Evolutionary conservation across 2,329 filamentous ascomycete genomes (phyloP), one percentile per base, ranked within the genome.

Genomic region (Akanthomyces lecanii): DNA sequence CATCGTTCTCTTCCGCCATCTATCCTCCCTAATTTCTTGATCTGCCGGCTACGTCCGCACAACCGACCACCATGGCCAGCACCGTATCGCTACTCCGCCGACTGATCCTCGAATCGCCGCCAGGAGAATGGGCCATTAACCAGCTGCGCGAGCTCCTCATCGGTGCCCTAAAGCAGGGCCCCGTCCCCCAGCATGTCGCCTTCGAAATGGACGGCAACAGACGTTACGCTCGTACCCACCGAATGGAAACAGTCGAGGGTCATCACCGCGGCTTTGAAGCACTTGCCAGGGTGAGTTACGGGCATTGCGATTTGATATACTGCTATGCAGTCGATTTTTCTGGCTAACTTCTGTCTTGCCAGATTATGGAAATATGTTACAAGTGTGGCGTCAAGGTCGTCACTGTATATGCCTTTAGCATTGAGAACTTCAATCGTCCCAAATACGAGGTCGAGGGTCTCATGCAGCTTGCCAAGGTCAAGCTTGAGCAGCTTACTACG

Each of bases 151-250:
- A 96, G 74, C 80, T 97, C 57, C 82, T 98, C 66, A 95, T 99
- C 69, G 91, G 92, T 61, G 90, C 93, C 56, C 79, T 98, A 61
- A 89, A 89, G 72, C 94, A 97, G 76, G 95, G 95, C 0, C 92
- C 92, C 2, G 89, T 99, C 62, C 95, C 95, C 11, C 88, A 92
- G 71, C 95, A 99, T 85, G 86, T 99, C 65, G 95, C 95, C n/a
- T 99, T 99, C 73, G 94, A 97, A 69, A 99, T 99, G 95, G 95
- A 99, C 74, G 95, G 95, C 62, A 99, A 99, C 77, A 82, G 95
- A 71, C 89, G 95, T 52, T 99, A 96, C 79, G 95, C 95, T 16
- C 85, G 91, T 65, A 90, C 84, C 66, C 92, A 95, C 78, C 88
- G 94, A 67, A 97, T 99, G 74, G 95, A 99, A 79, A 97, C 93